Percentiles rank a stretch among this genome's conserved stretches.
phyloP scores from a whole-genome alignment of 2,329 filamentous ascomycete species.

The Penicillium sp. region DNA sequence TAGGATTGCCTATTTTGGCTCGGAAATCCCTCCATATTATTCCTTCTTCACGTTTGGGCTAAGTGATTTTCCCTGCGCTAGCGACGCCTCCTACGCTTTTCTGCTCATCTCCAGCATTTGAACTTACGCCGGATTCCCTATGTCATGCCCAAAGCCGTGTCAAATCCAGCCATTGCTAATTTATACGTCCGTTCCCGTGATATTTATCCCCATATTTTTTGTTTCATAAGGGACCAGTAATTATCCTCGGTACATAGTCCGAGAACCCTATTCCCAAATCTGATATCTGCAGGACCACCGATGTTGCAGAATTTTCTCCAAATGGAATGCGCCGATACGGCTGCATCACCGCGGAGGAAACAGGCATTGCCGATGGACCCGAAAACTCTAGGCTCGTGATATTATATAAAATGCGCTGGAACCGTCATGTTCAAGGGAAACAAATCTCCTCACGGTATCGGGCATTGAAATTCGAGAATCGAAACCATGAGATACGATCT shows the following conservation, averaged over 20 bases:
- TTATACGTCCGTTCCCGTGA: neutral
- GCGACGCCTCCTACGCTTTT: neutral
- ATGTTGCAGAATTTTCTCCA: slow-evolving; percentile 1
- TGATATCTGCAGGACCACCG: neutral
- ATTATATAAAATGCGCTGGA: neutral
- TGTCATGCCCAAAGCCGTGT: slow-evolving; percentile 4
- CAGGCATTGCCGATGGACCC: neutral
- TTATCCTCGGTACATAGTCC: neutral
- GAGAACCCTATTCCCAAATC: neutral
- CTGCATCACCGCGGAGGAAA: slow-evolving; percentile 10
- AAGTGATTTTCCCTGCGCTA: neutral
- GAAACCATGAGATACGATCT: slow-evolving; percentile 16
- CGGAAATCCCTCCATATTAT: slow-evolving; percentile 14
- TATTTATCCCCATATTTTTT: neutral
- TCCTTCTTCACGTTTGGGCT: neutral
- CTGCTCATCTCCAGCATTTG: neutral
- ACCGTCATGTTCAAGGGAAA: neutral
- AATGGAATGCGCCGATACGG: neutral
- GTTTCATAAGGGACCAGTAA: neutral
- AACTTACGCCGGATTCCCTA: neutral
- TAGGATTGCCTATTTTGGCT: slow-evolving; percentile 11
- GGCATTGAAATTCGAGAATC: neutral
- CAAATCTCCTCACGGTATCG: neutral
- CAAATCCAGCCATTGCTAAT: slow-evolving; percentile 10
- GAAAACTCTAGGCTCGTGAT: neutral